phyloP scores from a whole-genome alignment of 768 basidiomycete genomes.

The Inosperma sp. region DNA sequence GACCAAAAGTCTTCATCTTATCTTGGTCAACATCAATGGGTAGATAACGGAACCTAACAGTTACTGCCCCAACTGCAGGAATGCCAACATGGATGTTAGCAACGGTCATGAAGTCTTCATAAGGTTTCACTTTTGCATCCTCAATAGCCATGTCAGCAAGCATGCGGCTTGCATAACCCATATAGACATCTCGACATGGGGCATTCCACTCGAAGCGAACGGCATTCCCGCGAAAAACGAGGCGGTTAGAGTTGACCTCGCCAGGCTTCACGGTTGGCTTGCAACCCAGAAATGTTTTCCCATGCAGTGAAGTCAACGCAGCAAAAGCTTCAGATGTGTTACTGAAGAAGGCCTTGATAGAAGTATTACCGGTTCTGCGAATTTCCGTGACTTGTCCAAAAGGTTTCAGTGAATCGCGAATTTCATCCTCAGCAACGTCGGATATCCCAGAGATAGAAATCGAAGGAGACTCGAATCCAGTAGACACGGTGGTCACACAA shows the following conservation, averaged over 20 bases:
- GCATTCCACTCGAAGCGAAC: conserved; percentile 59
- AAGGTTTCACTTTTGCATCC: conserved; percentile 32
- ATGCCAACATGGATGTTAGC: conserved; percentile 52
- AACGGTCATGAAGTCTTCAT: conserved; percentile 39
- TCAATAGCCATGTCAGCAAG: conserved; percentile 51
- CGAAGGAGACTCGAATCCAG: conserved; percentile 68
- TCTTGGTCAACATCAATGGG: conserved; percentile 41
- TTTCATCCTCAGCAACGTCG: conserved; percentile 20
- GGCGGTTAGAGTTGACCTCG: conserved; percentile 31
- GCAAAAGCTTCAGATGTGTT: conserved; percentile 45
- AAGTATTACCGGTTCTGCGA: conserved; percentile 25
- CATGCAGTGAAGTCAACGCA: conserved; percentile 52
- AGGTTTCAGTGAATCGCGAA: conserved; percentile 37
- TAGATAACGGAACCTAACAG: conserved; percentile 54
- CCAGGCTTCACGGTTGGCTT: conserved; percentile 35
- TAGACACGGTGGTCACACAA: conserved; percentile 48
- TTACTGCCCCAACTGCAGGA: conserved; percentile 54
- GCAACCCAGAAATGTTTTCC: conserved; percentile 35
- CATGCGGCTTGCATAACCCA: conserved; percentile 51
- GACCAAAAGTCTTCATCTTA: conserved; percentile 42
- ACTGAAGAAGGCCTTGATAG: conserved; percentile 45
- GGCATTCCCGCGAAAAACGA: conserved; percentile 46
- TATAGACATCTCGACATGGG: conserved; percentile 53
- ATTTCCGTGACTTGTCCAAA: conserved; percentile 48
- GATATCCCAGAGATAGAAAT: conserved; percentile 53